These are phyloP conservation scores for Protomyces lactucae-debilis DNA, from an alignment of 1,139 yeast genomes.

Conservation along the genomic window DNA sequence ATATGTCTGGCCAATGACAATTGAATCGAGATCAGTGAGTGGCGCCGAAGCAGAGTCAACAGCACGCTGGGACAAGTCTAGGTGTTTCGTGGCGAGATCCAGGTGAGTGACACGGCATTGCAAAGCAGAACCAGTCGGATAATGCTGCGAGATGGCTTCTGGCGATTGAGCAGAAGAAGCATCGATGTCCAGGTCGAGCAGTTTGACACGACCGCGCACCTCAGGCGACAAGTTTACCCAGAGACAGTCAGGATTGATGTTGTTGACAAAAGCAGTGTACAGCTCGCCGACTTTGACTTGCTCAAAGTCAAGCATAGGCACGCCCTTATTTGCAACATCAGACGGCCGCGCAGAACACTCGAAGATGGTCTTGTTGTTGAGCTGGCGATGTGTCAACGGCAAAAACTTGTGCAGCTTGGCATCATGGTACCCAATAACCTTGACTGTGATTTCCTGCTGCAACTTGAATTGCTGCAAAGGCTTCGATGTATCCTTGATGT, in stretches of 20 bases:
- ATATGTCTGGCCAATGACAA: slow-evolving; percentile 52
- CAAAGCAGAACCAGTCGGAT: slow-evolving; percentile 69
- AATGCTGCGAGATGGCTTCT: slow-evolving; percentile 50
- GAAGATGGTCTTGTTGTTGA: slow-evolving; percentile 53
- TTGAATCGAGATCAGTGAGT: slow-evolving; percentile 13
- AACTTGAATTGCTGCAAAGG: slow-evolving; percentile 60
- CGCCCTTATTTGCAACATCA: slow-evolving; percentile 39
- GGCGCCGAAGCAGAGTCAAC: slow-evolving; percentile 28
- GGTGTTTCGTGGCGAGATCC: slow-evolving; percentile 52
- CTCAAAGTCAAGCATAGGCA: slow-evolving; percentile 41
- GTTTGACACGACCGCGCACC: slow-evolving; percentile 61
- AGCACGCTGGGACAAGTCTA: slow-evolving; percentile 52
- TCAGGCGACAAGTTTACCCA: slow-evolving; percentile 71
- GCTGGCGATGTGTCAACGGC: slow-evolving; percentile 57
- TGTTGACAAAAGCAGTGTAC: slow-evolving; percentile 52
- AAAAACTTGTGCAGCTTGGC: slow-evolving; percentile 63
- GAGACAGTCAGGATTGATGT: slow-evolving; percentile 50
- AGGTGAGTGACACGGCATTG: slow-evolving; percentile 53
- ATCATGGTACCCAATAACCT: slow-evolving; percentile 74
- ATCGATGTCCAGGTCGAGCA: slow-evolving; percentile 49
- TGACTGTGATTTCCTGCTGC: slow-evolving; percentile 58
- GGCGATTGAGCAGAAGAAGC: slow-evolving; percentile 40
- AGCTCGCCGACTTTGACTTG: slow-evolving; percentile 46
- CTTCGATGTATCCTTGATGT: slow-evolving; percentile 53
- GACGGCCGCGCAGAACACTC: slow-evolving; percentile 60